These are phyloP conservation scores for Mariannaea sp. DNA, from an alignment of 2,329 filamentous ascomycete genomes.

Conservation along the genomic window DNA sequence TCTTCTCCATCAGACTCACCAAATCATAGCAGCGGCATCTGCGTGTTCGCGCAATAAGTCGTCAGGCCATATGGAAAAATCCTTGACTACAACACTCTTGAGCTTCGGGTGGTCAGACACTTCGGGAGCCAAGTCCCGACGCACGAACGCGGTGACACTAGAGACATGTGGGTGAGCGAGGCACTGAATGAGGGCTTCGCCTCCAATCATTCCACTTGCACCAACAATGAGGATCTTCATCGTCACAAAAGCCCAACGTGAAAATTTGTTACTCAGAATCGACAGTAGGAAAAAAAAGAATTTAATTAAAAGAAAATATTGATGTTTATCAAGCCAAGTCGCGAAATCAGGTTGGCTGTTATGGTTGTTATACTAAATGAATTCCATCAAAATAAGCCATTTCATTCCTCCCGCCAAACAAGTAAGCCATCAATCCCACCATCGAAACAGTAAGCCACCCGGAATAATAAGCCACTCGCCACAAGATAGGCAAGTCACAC, in stretches of 20 bases:
- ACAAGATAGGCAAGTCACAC: no score
- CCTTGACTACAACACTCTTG: constrained; percentile 21
- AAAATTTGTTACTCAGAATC: background rate
- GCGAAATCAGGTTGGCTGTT: no score
- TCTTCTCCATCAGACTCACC: constrained; percentile 14
- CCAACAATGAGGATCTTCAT: constrained; percentile 47
- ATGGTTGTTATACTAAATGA: no score
- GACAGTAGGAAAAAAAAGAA: background rate
- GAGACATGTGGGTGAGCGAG: constrained; percentile 40
- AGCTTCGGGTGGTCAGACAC: constrained; percentile 26
- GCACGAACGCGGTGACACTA: constrained; percentile 40
- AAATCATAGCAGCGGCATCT: constrained; percentile 34
- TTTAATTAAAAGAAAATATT: no score
- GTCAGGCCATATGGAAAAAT: constrained; percentile 28
- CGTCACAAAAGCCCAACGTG: background rate
- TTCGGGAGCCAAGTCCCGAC: constrained; percentile 32
- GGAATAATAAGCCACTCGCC: no score
- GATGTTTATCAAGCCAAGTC: no score
- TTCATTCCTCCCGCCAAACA: no score
- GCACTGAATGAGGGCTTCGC: constrained; percentile 40
- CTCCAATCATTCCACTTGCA: constrained; percentile 42
- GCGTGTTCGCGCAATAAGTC: constrained; percentile 18
- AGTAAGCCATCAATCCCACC: no score
- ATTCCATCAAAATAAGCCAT: no score
- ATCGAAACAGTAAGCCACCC: no score